Conservation (phyloP, 352 stramenopile species). For the Vaucheria bursata region DNA sequence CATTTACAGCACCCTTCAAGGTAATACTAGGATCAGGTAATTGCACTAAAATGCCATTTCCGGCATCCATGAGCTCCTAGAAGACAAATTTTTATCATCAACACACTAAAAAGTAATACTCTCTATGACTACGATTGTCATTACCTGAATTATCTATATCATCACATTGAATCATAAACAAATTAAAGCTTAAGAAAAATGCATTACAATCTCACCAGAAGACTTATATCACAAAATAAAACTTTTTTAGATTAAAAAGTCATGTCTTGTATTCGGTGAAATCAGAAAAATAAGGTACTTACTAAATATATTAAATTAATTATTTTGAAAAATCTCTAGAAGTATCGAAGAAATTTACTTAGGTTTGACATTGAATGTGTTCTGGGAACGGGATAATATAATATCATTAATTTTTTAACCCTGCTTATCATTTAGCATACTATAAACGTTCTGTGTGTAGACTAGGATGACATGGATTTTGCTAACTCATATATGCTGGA, state of each 20-base stretch:
- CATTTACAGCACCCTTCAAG: slow-evolving; percentile 26
- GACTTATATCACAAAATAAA: background rate
- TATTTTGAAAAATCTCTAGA: no score
- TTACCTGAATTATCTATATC: background rate
- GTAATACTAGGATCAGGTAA: background rate
- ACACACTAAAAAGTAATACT: background rate
- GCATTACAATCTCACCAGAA: background rate
- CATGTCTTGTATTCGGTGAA: no score
- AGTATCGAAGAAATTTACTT: no score
- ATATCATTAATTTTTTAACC: no score
- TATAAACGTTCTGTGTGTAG: no score
- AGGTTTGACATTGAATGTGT: no score
- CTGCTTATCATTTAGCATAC: no score
- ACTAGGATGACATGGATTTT: no score
- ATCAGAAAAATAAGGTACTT: no score
- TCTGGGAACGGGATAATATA: no score
- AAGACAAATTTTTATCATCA: background rate
- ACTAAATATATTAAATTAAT: no score
- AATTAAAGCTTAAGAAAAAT: background rate
- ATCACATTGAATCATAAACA: background rate
- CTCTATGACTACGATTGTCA: background rate
- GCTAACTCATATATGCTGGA: no score
- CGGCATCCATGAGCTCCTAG: slow-evolving; percentile 19
- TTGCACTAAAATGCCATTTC: slow-evolving; percentile 28
- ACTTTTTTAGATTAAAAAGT: background rate